Evolutionary conservation across 352 stramenopile genomes (phyloP).

Genomic region (Phytophthora hybrid): DNA sequence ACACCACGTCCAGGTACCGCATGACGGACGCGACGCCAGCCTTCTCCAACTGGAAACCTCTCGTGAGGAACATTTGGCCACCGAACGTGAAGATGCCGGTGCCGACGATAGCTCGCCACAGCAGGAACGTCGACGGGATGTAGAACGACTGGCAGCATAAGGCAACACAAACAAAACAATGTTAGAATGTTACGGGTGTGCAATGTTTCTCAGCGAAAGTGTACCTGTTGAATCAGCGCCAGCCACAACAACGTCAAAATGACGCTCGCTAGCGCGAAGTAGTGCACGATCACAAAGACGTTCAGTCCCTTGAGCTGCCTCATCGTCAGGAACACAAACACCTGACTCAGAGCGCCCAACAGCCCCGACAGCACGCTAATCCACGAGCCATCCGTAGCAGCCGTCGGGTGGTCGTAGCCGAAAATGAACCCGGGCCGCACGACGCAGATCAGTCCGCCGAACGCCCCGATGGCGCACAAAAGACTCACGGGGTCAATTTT

Average conservation of each 20-base stretch:
- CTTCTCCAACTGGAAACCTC: slow-evolving; percentile 77
- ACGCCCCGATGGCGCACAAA: slow-evolving; percentile 43
- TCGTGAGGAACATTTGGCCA: slow-evolving; percentile 66
- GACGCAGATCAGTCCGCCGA: slow-evolving; percentile 57
- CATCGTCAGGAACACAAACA: slow-evolving; percentile 59
- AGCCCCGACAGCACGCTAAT: slow-evolving; percentile 48
- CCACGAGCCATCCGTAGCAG: slow-evolving; percentile 28
- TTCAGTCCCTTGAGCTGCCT: slow-evolving; percentile 54
- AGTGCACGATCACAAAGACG: slow-evolving; percentile 61
- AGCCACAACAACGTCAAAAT: slow-evolving; percentile 48
- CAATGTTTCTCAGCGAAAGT: not conserved
- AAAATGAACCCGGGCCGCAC: slow-evolving; percentile 57
- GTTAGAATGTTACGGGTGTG: not conserved
- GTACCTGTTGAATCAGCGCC: slow-evolving; percentile 50
- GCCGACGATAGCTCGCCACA: slow-evolving; percentile 55
- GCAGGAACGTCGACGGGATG: slow-evolving; percentile 38
- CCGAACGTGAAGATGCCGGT: slow-evolving; percentile 52
- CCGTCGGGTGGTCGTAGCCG: slow-evolving; percentile 29
- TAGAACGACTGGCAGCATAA: slow-evolving; percentile 7
- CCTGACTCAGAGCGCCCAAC: slow-evolving; percentile 49
- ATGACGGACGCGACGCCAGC: slow-evolving; percentile 70
- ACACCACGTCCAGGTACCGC: slow-evolving; percentile 77
- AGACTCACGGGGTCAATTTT: slow-evolving; percentile 53
- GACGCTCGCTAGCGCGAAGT: slow-evolving; percentile 59
- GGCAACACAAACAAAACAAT: not conserved